Percentiles rank a stretch among this genome's conserved stretches.
Conservation (phyloP, 768 basidiomycete genomes). For the Suillus weaverae region DNA sequence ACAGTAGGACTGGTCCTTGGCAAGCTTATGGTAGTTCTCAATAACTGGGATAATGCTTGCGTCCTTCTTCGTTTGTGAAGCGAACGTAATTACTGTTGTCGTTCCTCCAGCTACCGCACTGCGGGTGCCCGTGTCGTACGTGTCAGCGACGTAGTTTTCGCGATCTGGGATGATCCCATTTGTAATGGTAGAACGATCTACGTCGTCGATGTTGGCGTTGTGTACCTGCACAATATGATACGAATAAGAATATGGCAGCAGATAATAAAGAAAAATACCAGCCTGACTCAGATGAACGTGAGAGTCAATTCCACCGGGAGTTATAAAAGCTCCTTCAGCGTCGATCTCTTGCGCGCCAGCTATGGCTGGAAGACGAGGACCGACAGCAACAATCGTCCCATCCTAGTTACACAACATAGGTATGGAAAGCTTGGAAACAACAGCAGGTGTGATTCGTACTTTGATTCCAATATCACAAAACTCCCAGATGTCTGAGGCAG, state of each 20-base stretch:
- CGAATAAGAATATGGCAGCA: not conserved
- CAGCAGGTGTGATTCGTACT: not conserved
- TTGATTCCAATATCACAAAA: constrained; percentile 32
- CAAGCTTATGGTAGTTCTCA: constrained; percentile 33
- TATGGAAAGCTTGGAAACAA: not conserved
- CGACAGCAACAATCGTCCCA: constrained; percentile 31
- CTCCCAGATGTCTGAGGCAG: constrained; percentile 16
- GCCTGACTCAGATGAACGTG: constrained; percentile 38
- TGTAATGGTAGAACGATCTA: constrained; percentile 7
- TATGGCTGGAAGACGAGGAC: constrained; percentile 12
- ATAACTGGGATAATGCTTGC: constrained; percentile 27
- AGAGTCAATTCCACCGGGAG: constrained; percentile 37
- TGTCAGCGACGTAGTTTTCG: constrained; percentile 24
- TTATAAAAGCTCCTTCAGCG: constrained; percentile 35
- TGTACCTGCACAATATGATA: constrained; percentile 1
- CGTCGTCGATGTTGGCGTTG: constrained; percentile 5
- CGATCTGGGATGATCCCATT: constrained; percentile 10
- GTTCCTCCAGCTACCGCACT: constrained; percentile 33
- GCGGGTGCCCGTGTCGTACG: constrained; percentile 34
- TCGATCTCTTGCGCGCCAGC: constrained; percentile 31
- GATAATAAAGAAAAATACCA: not conserved
- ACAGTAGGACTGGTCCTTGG: constrained; percentile 27
- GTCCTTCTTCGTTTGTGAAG: constrained; percentile 27
- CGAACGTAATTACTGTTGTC: constrained; percentile 38
- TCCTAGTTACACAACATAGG: constrained; percentile 12